These are phyloP conservation scores for Pisolithus albus DNA, from an alignment of 768 basidiomycete genomes.

Conservation along the genomic window DNA sequence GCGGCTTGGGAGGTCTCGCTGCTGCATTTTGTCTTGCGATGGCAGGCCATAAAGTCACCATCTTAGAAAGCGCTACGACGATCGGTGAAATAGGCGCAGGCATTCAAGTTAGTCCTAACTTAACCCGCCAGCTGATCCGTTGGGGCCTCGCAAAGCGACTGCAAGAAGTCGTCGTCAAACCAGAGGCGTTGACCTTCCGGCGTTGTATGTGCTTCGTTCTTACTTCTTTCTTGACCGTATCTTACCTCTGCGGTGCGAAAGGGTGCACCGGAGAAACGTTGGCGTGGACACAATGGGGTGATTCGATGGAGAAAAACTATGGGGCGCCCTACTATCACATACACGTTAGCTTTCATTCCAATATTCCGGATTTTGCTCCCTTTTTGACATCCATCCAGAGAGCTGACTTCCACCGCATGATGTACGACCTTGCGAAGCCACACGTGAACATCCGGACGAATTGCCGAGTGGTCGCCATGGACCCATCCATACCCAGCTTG, in stretches of 20 bases:
- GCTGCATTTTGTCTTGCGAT: conserved; percentile 40
- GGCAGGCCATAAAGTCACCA: conserved; percentile 42
- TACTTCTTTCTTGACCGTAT: background rate
- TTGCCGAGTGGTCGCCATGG: conserved; percentile 30
- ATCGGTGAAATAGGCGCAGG: conserved; percentile 46
- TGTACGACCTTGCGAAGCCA: conserved; percentile 31
- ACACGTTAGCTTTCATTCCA: conserved; percentile 22
- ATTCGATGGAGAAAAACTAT: conserved; percentile 24
- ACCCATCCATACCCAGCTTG: conserved; percentile 28
- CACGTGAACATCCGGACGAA: conserved; percentile 32
- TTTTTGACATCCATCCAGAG: conserved; percentile 19
- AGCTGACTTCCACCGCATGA: conserved; percentile 41
- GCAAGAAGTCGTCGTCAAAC: conserved; percentile 31
- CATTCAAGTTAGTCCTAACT: conserved; percentile 40
- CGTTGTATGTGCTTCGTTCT: conserved; percentile 30
- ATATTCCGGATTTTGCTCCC: background rate
- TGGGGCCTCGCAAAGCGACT: conserved; percentile 45
- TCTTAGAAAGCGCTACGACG: conserved; percentile 36
- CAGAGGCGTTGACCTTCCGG: conserved; percentile 33
- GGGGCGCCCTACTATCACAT: conserved; percentile 30
- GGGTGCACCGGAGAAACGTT: conserved; percentile 30
- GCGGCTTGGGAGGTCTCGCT: conserved; percentile 45
- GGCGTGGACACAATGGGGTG: conserved; percentile 32
- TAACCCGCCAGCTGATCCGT: conserved; percentile 39
- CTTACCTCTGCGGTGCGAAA: conserved; percentile 1